Conservation (phyloP, 140 eudicot species). For the Cichorium intybus region DNA sequence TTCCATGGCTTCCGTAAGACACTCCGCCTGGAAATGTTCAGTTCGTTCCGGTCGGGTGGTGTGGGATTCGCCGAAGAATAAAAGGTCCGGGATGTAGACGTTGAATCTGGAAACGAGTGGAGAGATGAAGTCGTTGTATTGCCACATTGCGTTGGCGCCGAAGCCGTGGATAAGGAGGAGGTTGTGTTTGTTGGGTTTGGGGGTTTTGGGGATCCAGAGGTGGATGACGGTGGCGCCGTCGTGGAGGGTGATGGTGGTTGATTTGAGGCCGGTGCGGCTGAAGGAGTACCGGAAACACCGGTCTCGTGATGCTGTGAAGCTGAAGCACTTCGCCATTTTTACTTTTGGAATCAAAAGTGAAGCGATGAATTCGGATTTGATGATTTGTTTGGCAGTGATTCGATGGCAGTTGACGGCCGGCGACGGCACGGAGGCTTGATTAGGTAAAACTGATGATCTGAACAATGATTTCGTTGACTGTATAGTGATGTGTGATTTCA, state of each 20-base stretch:
- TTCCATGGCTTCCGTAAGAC: conserved; percentile 55
- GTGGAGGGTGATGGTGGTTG: conserved; percentile 61
- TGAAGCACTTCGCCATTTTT: conserved; percentile 54
- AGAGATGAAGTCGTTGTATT: conserved; percentile 53
- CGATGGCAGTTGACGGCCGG: conserved; percentile 16
- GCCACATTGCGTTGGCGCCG: conserved; percentile 97
- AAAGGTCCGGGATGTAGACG: conserved; percentile 73
- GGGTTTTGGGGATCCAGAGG: conserved; percentile 68
- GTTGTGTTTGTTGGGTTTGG: conserved; percentile 43
- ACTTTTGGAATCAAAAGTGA: not conserved
- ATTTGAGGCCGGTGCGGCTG: conserved; percentile 54
- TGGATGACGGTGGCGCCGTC: conserved; percentile 68
- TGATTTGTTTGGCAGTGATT: not conserved
- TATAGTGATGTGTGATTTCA: not conserved
- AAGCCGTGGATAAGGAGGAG: conserved; percentile 70
- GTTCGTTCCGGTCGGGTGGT: conserved; percentile 56
- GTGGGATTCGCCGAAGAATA: conserved; percentile 75
- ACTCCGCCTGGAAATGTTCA: conserved; percentile 74
- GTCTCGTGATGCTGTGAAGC: conserved; percentile 75
- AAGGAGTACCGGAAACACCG: conserved; percentile 52
- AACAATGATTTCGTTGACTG: not conserved
- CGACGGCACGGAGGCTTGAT: not conserved
- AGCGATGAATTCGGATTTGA: not conserved
- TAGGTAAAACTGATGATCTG: conserved; percentile 8
- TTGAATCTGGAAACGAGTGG: conserved; percentile 57